Evolutionary conservation across 2,329 filamentous ascomycete species (phyloP).

Genomic region (Nemania diffusa): DNA sequence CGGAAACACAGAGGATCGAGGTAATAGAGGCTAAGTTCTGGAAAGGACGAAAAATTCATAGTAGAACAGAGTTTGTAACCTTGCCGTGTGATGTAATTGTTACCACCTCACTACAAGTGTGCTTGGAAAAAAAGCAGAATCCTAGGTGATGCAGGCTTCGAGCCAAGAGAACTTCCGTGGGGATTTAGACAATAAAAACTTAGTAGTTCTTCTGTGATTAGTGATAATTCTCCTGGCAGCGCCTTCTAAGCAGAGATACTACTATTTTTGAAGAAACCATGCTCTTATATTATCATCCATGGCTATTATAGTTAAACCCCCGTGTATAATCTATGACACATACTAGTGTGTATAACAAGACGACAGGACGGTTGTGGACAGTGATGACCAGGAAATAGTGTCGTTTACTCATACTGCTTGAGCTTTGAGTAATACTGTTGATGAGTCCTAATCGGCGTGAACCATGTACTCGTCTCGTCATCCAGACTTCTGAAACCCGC

Average conservation of each 20-base stretch:
- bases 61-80: slow-evolving; percentile 28
- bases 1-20: background rate
- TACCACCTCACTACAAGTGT: slow-evolving; percentile 1
- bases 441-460: background rate
- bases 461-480: background rate
- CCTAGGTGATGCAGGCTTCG: background rate
- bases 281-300: no score
- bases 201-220: no score
- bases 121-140: slow-evolving; percentile 2
- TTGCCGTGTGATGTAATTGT: slow-evolving; percentile 43
- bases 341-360: background rate
- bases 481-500: background rate
- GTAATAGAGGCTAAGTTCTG: background rate
- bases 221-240: no score
- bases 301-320: no score
- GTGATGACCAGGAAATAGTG: background rate
- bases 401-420: background rate
- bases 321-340: no score
- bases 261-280: no score
- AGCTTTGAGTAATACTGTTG: background rate
- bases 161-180: background rate
- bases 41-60: slow-evolving; percentile 21
- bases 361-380: background rate
- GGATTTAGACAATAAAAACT: no score
- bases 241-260: no score